Evolutionary conservation across 2,329 filamentous ascomycete genomes (phyloP), one percentile per base, ranked within the genome.

Genomic region (Dothideomycetidae sp.): DNA sequence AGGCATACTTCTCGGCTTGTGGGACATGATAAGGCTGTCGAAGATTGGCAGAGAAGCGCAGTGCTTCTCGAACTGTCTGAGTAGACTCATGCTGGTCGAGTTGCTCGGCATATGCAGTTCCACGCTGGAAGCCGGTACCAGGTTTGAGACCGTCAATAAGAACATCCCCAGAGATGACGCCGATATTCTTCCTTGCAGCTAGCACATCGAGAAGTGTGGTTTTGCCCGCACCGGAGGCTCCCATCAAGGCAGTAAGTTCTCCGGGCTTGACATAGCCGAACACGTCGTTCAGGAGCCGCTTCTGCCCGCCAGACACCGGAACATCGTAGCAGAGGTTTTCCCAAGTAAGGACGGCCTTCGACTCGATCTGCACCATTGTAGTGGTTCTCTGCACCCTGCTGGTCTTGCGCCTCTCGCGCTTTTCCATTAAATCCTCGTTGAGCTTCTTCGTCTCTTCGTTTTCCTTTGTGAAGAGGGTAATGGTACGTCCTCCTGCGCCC

Each of bases 201-300:
- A 92, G 62, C 1, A 88, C 81, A 49, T 93, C 81, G 2, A 93
- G 63, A 1, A 92, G 63, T 0, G 84, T 92, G 0, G 83, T 90
- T 61, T 93, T 93, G 33, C 84, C 84, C 3, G 83, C 84, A n/a
- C 71, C 71, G 3, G 66, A 70, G 10, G 64, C 63, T 3, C 64
- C 66, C 64, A 68, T 68, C 29, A 70, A 47, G 5, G 66, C 66
- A 4, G 63, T 67, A 15, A 69, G 44, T 33, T 63, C 57, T 5
- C 66, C 66, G 0, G 66, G 64, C 39, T 62, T 58, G 14, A 70
- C 64, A 39, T 61, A 69, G 1, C 66, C 66, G 45, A 57, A 62
- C 5, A 69, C 52, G 14, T 64, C 58, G 36, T 62, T 61, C 18
- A 69, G 46, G 5, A 68, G 48, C 5, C 59, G 56, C 5, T 61